phyloP scores from a whole-genome alignment of 768 basidiomycete genomes.

The Termitomyces sp. region DNA sequence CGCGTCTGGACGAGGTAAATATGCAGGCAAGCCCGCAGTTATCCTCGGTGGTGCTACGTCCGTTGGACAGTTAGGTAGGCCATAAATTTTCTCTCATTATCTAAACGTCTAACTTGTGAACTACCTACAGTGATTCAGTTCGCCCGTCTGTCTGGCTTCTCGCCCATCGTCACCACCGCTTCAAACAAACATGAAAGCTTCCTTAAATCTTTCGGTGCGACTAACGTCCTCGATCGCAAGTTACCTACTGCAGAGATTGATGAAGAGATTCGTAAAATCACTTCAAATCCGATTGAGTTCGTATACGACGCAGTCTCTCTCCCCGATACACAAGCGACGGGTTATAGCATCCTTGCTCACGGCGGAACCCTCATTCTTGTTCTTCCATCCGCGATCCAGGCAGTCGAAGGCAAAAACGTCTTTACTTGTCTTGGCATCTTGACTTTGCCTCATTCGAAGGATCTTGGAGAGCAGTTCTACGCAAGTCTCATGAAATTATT shows the following conservation, averaged over 20 bases:
- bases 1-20: constrained; percentile 22
- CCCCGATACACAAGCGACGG: constrained; percentile 33
- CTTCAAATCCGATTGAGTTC: constrained; percentile 12
- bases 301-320: constrained; percentile 28
- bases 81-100: not conserved
- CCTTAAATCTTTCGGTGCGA: constrained; percentile 6
- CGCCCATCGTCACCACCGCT: constrained; percentile 25
- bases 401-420: constrained; percentile 10
- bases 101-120: not conserved
- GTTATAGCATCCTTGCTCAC: constrained; percentile 29
- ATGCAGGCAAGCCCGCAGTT: constrained; percentile 25
- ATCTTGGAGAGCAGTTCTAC: constrained; percentile 11
- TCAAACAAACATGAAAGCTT: constrained; percentile 1
- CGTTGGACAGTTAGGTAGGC: constrained; percentile 32
- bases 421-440: constrained; percentile 1
- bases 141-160: constrained; percentile 32
- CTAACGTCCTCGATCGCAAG: constrained; percentile 23
- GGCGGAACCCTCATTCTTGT: constrained; percentile 29
- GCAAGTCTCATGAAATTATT: constrained; percentile 10
- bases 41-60: constrained; percentile 32
- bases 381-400: constrained; percentile 15
- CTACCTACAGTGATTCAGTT: constrained; percentile 9
- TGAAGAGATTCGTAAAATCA: constrained; percentile 15
- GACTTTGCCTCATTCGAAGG: constrained; percentile 4
- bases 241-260: not conserved